These are phyloP conservation scores for Trichoderma gracile DNA, from an alignment of 2,329 filamentous ascomycete species.

Conservation along the genomic window DNA sequence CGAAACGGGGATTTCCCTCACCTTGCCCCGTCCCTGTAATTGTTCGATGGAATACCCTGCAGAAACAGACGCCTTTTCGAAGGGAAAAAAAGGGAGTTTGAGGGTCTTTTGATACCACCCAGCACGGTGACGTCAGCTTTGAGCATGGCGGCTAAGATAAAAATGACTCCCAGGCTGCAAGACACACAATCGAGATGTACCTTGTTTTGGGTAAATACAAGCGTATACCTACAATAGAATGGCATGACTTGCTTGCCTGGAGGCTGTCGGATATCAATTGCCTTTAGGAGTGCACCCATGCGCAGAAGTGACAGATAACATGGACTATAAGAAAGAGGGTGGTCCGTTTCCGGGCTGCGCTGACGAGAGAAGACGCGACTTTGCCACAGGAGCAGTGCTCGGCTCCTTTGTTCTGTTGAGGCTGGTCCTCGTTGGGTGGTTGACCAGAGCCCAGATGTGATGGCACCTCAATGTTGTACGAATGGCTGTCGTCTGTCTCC, in stretches of 20 bases:
- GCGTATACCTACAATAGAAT: background rate
- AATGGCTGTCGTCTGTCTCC: too few species aligned
- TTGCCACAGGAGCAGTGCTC: too few species aligned
- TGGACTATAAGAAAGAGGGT: constrained; percentile 1
- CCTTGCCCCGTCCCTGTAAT: background rate
- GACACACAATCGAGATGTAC: background rate
- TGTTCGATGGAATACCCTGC: background rate
- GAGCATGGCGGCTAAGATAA: background rate
- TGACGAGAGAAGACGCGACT: background rate
- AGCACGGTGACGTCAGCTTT: constrained; percentile 11
- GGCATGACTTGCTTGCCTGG: background rate
- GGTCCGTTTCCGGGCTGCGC: background rate
- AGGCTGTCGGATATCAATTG: too few species aligned
- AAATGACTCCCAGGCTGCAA: too few species aligned
- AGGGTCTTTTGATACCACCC: background rate
- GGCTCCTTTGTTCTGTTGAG: too few species aligned
- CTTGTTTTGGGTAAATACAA: constrained; percentile 1
- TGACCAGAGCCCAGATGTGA: too few species aligned
- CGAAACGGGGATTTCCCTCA: background rate
- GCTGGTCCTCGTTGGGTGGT: too few species aligned
- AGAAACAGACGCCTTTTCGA: background rate
- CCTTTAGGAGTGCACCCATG: background rate
- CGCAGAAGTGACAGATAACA: constrained; percentile 13
- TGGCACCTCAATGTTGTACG: too few species aligned
- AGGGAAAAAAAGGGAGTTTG: background rate